phyloP scores from a whole-genome alignment of 139 green algal genomes.

The Picochlorum sp. region DNA sequence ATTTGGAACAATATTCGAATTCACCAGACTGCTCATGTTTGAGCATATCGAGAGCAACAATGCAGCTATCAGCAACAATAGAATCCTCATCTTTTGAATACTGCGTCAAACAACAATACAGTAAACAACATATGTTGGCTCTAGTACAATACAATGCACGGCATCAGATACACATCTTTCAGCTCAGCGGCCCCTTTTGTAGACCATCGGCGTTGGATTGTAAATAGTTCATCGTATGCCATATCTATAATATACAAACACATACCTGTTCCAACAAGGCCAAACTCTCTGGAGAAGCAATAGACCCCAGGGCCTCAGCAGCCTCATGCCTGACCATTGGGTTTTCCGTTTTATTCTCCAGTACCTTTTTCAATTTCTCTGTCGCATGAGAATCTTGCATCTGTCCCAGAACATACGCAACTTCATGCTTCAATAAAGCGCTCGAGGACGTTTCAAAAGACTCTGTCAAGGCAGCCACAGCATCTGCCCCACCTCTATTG shows the following conservation, averaged over 20 bases:
- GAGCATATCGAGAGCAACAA: slow-evolving; percentile 94
- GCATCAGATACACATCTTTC: background rate
- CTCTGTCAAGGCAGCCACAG: slow-evolving; percentile 59
- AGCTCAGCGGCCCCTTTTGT: background rate
- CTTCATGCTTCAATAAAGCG: slow-evolving; percentile 89
- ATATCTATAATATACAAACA: background rate
- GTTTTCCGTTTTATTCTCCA: slow-evolving; percentile 68
- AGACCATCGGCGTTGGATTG: background rate
- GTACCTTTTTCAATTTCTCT: slow-evolving; percentile 33
- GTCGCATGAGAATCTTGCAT: slow-evolving; percentile 71
- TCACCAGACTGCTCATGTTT: slow-evolving; percentile 65
- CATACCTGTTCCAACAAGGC: slow-evolving; percentile 46
- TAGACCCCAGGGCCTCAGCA: slow-evolving; percentile 87
- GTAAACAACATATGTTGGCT: background rate
- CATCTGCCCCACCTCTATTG: slow-evolving; percentile 71
- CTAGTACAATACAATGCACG: background rate
- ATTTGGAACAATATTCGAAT: slow-evolving; percentile 72
- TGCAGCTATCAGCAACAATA: slow-evolving; percentile 90
- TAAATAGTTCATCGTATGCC: slow-evolving; percentile 1
- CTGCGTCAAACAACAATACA: background rate
- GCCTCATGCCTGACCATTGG: slow-evolving; percentile 98
- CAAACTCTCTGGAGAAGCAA: slow-evolving; percentile 49
- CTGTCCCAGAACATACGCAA: slow-evolving; percentile 96
- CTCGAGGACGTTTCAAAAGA: slow-evolving; percentile 33
- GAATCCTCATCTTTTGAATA: slow-evolving; percentile 67